Conservation (phyloP, 805 yeast species). For the Saccharomycopsis sp. region DNA sequence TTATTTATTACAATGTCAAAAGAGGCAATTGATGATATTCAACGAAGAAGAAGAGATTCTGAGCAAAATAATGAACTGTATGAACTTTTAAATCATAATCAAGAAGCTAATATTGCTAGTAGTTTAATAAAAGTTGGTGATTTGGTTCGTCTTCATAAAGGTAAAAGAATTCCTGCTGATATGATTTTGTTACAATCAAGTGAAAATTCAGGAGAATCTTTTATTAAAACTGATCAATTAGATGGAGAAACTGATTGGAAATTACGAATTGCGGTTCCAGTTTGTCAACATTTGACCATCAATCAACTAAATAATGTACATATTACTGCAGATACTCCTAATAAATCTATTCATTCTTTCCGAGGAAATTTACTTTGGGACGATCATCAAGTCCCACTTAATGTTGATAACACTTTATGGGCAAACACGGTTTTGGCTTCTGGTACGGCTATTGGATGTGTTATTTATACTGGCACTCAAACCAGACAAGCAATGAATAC, state of each 20-base stretch:
- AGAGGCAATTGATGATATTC: slow-evolving; percentile 91
- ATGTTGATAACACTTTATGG: slow-evolving; percentile 93
- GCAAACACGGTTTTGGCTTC: slow-evolving; percentile 96
- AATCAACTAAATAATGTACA: slow-evolving; percentile 42
- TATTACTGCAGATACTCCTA: slow-evolving; percentile 71
- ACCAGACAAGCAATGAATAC: slow-evolving; percentile 96
- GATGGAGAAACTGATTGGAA: slow-evolving; percentile 99
- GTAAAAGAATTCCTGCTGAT: slow-evolving; percentile 89
- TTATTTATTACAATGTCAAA: slow-evolving; percentile 86
- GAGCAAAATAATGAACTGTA: slow-evolving; percentile 82
- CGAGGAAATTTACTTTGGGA: slow-evolving; percentile 61
- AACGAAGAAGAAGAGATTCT: slow-evolving; percentile 78
- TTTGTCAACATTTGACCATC: slow-evolving; percentile 55
- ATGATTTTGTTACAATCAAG: slow-evolving; percentile 75
- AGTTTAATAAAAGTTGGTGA: slow-evolving; percentile 78
- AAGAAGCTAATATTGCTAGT: slow-evolving; percentile 27
- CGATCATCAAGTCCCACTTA: slow-evolving; percentile 50
- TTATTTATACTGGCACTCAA: slow-evolving; percentile 83
- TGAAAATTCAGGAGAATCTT: slow-evolving; percentile 76
- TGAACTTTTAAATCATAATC: slow-evolving; percentile 47
- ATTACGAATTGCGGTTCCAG: slow-evolving; percentile 62
- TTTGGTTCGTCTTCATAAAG: slow-evolving; percentile 66
- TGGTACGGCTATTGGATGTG: slow-evolving; percentile 81
- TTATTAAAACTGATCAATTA: slow-evolving; percentile 92
- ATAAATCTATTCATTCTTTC: slow-evolving; percentile 73